Base-by-base conservation (phyloP, 306 rosid genomes). In the Corylus heterophylla region DNA sequence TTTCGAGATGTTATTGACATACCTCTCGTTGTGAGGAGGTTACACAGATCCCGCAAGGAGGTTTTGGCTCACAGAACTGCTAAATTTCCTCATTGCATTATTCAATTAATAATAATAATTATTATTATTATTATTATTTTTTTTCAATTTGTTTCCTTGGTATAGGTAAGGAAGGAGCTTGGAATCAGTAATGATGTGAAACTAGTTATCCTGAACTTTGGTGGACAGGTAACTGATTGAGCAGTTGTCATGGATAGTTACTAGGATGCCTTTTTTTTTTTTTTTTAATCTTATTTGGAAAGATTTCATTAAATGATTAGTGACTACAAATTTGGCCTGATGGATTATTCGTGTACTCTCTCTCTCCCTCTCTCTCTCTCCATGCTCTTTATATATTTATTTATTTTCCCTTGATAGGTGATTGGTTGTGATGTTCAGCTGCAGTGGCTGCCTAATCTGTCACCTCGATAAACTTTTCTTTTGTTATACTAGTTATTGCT, bases 11-110 rank as follows among this genome's bases (percentile, higher is more conserved):
- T 78, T 59, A 89, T 95, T 84, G 99, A 95, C 73, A 94, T 93
- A 16, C 98, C 99, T 84, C 84, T 95, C 59, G 98, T 95, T 80
- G 98, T 95, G 78, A 90, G 99, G 86, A 95, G 94, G 86, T 71
- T 93, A 85, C 96, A 90, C 84, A 91, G 86, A 91, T 87, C 98
- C 59, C 88, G 90, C 56, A 88, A 84, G 86, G 99, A 95, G 98
- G 99, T 95, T 84, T 82, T 73, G 31, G 76, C 69, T 64, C 47
- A 8, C 37, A 72, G 82, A 79, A 47, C 73, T 44, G 11, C 22
- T 70, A 64, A 69, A 76, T n/a, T n/a, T 73, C 75, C 75, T 85
- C 22, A 37, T 74, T 55, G 56, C 74, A 78, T 62, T 55, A 70
- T 66, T 74, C 76, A 51, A 22, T 67, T 82, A 50, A 77, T 72